Evolutionary conservation across 2,329 filamentous ascomycete genomes (phyloP), one percentile per base, ranked within the genome.

Genomic region (Penicillium glabrum): DNA sequence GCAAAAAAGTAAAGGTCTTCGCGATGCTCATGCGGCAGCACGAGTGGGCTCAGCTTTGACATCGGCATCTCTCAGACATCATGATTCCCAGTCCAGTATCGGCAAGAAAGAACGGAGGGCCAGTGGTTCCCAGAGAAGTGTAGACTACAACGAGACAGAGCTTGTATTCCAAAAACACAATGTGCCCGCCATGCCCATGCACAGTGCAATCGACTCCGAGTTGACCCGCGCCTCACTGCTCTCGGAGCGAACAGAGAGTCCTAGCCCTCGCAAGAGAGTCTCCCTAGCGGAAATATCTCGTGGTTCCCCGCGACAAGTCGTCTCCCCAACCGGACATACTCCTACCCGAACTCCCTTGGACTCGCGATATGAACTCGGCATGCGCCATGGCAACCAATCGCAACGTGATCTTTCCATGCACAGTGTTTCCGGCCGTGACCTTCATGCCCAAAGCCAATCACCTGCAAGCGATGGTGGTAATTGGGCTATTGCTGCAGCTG

Each of bases 181-280:
- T 48, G 84, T 90, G 14, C 89, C 92, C 7, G 90, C 90, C 6
- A 91, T 97, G 88, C 93, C 93, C 3, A 82, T 96, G 60, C 88
- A 89, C 74, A 96, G 93, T 74, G 90, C 91, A 54, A 85, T 96
- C 56, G 86, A 89, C 43, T 96, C 93, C 0, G 93, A 97, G 51
- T 75, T 97, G 54, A 98, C 93, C 0, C 84, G 93, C 65, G 89
- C 89, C 16, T 97, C 93, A 0, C 90, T 98, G 53, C 77, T 95
- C 19, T 95, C 93, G 5, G 89, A 90, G 29, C 87, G 89, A 27
- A 90, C 90, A 0, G 90, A 91, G 61, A 80, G 86, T 51, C 88
- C 90, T 16, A 82, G 83, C 46, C 90, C 89, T 19, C 86, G 87
- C 23, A 88, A 82, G 67, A 86, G 83, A 66, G 82, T 61, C n/a